Conservation (phyloP, 2,329 filamentous ascomycete genomes). For the Alternaria brassicicola region DNA sequence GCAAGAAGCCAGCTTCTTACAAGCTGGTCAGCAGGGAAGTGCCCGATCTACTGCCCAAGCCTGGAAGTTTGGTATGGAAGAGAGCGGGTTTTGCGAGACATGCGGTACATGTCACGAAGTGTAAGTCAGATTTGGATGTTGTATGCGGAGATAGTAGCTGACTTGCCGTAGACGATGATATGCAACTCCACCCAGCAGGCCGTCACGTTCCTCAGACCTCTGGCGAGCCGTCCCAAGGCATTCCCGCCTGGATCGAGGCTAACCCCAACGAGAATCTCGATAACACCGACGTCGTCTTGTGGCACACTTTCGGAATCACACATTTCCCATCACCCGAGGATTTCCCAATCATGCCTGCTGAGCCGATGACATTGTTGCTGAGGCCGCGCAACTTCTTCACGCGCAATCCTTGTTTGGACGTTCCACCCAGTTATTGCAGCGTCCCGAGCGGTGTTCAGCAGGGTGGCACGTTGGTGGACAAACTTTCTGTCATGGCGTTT, state of each 20-base stretch:
- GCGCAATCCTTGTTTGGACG: slow-evolving; percentile 79
- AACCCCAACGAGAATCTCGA: slow-evolving; percentile 72
- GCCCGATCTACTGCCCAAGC: slow-evolving; percentile 77
- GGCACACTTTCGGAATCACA: slow-evolving; percentile 91
- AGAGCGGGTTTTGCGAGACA: slow-evolving; percentile 86
- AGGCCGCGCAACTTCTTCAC: slow-evolving; percentile 83
- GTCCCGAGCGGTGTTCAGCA: slow-evolving; percentile 72
- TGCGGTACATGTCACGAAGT: slow-evolving; percentile 86
- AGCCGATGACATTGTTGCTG: slow-evolving; percentile 79
- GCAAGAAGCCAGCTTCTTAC: slow-evolving; percentile 82
- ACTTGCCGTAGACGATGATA: slow-evolving; percentile 68
- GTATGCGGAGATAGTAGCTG: background rate
- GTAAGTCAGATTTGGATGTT: slow-evolving; percentile 58
- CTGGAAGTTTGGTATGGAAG: slow-evolving; percentile 84
- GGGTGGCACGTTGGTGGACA: slow-evolving; percentile 56
- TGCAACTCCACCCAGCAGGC: slow-evolving; percentile 83
- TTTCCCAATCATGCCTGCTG: slow-evolving; percentile 86
- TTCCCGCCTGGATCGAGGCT: slow-evolving; percentile 76
- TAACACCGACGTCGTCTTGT: slow-evolving; percentile 85
- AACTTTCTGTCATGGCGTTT: slow-evolving; percentile 58
- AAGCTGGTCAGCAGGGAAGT: slow-evolving; percentile 90
- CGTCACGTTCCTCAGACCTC: slow-evolving; percentile 88
- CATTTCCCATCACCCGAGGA: slow-evolving; percentile 91
- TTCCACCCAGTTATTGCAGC: slow-evolving; percentile 75
- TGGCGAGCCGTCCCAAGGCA: slow-evolving; percentile 74